Evolutionary conservation across 2,329 filamentous ascomycete species (phyloP).

Genomic region (Fusarium agapanthi): DNA sequence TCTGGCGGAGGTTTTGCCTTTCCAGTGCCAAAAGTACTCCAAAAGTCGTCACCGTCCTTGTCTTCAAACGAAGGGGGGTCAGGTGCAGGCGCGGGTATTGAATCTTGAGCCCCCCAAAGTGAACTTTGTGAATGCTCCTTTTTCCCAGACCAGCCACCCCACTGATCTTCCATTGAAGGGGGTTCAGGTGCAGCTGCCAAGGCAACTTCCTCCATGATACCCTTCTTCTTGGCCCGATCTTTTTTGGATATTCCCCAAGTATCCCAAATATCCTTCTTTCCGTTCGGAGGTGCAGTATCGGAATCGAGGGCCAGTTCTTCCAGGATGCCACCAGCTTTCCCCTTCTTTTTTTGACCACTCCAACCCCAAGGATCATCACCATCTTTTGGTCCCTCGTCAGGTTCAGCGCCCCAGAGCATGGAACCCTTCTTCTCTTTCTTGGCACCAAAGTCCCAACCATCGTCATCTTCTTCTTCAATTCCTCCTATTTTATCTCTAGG

Average conservation of each 20-base stretch:
- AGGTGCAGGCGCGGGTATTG: slow-evolving; percentile 32
- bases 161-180: slow-evolving; percentile 37
- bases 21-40: slow-evolving; percentile 35
- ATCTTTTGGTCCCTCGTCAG: slow-evolving; percentile 45
- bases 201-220: slow-evolving; percentile 37
- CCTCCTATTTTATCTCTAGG: slow-evolving; percentile 48
- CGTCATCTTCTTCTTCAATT: slow-evolving; percentile 32
- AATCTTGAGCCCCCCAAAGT: slow-evolving; percentile 36
- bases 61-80: slow-evolving; percentile 30
- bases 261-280: slow-evolving; percentile 47
- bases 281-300: slow-evolving; percentile 31
- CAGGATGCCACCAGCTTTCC: slow-evolving; percentile 32
- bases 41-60: slow-evolving; percentile 40
- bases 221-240: slow-evolving; percentile 46
- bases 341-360: slow-evolving; percentile 50
- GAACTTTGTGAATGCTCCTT: slow-evolving; percentile 44
- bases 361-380: slow-evolving; percentile 49
- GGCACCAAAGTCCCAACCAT: slow-evolving; percentile 44
- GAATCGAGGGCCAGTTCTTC: slow-evolving; percentile 34
- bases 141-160: slow-evolving; percentile 44
- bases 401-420: slow-evolving; percentile 48
- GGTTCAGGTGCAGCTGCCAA: slow-evolving; percentile 37
- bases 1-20: slow-evolving; percentile 37
- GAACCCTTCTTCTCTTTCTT: slow-evolving; percentile 53
- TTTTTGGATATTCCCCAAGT: slow-evolving; percentile 46